Evolutionary conservation across 331 rosid species (phyloP).

Genomic region (Telfairia occidentalis): DNA sequence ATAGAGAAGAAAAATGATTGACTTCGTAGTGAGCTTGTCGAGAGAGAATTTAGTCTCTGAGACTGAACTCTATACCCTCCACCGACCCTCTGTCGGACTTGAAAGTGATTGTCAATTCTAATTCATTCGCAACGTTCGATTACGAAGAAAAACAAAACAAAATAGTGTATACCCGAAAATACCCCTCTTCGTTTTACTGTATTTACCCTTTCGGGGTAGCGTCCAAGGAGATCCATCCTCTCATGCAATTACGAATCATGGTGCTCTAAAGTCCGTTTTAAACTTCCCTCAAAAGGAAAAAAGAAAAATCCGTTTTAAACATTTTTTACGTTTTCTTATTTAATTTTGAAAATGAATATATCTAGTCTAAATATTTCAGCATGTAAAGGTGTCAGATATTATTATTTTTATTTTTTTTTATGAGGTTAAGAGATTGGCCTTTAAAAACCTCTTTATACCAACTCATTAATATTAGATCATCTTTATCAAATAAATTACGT

Average conservation of each 20-base stretch:
- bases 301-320: background rate
- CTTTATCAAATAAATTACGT: too few relatives aligned
- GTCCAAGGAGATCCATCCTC: background rate
- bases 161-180: background rate
- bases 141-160: background rate
- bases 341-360: too few relatives aligned
- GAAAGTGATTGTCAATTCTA: constrained; percentile 22
- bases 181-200: background rate
- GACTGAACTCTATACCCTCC: constrained; percentile 9
- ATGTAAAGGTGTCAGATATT: too few relatives aligned
- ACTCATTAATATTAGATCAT: too few relatives aligned
- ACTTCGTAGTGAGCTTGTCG: background rate
- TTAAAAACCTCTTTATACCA: too few relatives aligned
- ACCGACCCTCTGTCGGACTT: constrained; percentile 49
- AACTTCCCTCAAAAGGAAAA: too few relatives aligned
- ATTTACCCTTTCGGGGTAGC: background rate
- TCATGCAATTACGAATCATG: background rate
- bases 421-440: too few relatives aligned
- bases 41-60: background rate
- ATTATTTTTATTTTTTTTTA: too few relatives aligned
- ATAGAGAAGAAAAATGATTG: background rate
- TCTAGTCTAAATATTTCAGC: too few relatives aligned
- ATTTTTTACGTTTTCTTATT: background rate
- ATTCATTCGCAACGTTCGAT: constrained; percentile 28
- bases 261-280: background rate